Base-by-base conservation (phyloP, 106 monocot genomes). In the Apostasia ramifera region DNA sequence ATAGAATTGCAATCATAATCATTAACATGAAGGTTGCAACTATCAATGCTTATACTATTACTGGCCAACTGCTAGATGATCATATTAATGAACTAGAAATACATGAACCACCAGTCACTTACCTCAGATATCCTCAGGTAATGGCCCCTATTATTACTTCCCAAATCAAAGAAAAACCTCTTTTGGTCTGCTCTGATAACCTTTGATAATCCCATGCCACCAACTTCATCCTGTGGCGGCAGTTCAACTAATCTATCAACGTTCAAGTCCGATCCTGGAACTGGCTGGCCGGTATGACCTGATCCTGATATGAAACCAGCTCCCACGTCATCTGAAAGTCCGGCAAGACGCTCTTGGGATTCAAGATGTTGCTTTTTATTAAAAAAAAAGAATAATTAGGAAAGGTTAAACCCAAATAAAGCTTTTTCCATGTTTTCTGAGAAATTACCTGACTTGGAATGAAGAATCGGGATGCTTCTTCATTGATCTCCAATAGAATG, bases 261-360 rank as follows among this genome's bases (percentile, higher is more conserved):
- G 55, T 70, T 80, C 57, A 92, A 44, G 37, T 97, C 95, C 4
- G 92, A 56, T 38, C 79, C 89, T 57, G 89, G 67, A 26, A 63
- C 79, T n/a, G 77, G 52, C 62, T 83, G 95, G 40, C 78, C 50
- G 53, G 63, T 70, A 40, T 81, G 79, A 52, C 83, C 83, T 47
- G 91, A 72, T 47, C 83, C 85, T 40, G 91, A 72, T 68, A 97
- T 97, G 70, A 97, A 97, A 60, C 95, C 95, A 67, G 89, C 95
- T 42, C 95, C 92, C 10, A 97, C 95, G 71, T 97, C 95, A 79
- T 97, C 95, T 59, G 95, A 97, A 61, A 92, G 89, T 55, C 95
- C 92, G 45, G 83, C 76, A 46, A 92, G 81, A 15, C 56, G 81
- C 47, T 92, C 86, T 4, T 86, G 64, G 52, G 77, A 71, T 54